Evolutionary conservation across 352 stramenopile genomes (phyloP), one percentile per base, ranked within the genome.

Genomic region (Thraustochytrium sp.): DNA sequence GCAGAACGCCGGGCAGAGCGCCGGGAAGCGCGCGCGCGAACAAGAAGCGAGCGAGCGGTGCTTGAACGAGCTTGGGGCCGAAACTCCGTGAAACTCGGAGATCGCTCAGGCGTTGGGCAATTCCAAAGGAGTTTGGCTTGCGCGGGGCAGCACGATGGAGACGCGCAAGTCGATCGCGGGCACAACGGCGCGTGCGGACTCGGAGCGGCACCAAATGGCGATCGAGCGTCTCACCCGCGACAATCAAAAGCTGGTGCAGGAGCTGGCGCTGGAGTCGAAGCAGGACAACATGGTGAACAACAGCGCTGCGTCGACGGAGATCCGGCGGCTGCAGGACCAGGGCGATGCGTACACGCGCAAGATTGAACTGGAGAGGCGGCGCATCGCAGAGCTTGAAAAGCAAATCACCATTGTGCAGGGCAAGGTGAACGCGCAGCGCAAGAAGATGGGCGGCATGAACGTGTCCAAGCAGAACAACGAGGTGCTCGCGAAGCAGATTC

Each of bases 401-500:
- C 87, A 91, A 75, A 89, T 92, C 63, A 36, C 54, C 13, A 34
- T 40, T 0, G 59, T 82, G 21, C 36, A 76, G 13, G 21, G 23
- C 13, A 82, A 62, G 53, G 46, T 82, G 4, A 29, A 75, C 11
- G 40, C 76, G 9, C 56, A 62, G 31, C 56, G 76, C 29, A 74
- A 78, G 86, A 91, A 97, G 87, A 98, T 98, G 92, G 96, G 95
- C 62, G 96, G 96, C 38, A 91, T 98, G 21, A 98, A 98, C 87
- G 95, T 94, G 3, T 92, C 94, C 2, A 92, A 93, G 49, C 94
- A 98, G 86, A 98, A 98, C 87, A 91, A 98, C 80, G 89, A 94
- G 85, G 94, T 97, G 88, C 90, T 98, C 31, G 90, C 93, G 86
- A 98, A 98, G 87, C 94, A 98, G 89, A 97, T 98, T 61, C 90